Conservation (phyloP, 1,139 yeast genomes). For the Debaryomycetaceae sp. region DNA sequence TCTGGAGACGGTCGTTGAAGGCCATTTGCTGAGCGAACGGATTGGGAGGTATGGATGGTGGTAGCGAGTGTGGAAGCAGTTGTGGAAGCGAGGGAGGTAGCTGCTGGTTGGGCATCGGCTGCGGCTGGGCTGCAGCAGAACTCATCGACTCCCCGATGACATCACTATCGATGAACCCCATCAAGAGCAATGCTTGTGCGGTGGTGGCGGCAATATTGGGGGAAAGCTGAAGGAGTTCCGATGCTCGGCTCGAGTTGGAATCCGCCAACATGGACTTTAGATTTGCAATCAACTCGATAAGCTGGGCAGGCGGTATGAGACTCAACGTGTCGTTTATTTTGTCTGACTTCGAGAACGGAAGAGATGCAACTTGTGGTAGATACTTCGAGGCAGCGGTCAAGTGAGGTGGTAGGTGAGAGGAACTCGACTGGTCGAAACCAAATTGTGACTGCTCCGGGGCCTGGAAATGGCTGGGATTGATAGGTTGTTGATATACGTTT, state of each 20-base stretch:
- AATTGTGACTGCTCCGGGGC: constrained; percentile 1
- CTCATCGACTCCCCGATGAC: constrained; percentile 52
- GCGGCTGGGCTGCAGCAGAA: constrained; percentile 24
- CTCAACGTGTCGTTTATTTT: constrained; percentile 54
- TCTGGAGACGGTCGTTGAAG: neutral
- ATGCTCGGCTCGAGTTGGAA: constrained; percentile 48
- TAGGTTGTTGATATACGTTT: constrained; percentile 1
- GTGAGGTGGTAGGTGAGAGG: constrained; percentile 14
- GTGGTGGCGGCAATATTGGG: constrained; percentile 62
- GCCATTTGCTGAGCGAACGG: constrained; percentile 6
- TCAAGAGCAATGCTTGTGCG: constrained; percentile 68
- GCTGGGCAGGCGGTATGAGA: constrained; percentile 63
- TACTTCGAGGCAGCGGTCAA: constrained; percentile 48
- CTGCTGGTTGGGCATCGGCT: constrained; percentile 10
- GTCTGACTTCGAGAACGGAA: constrained; percentile 47
- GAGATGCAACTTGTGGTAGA: constrained; percentile 45
- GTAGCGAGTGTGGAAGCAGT: neutral
- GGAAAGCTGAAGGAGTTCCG: constrained; percentile 51
- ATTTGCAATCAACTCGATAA: constrained; percentile 64
- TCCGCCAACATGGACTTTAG: constrained; percentile 51
- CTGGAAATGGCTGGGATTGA: constrained; percentile 3
- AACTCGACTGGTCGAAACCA: neutral
- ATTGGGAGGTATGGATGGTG: constrained; percentile 4
- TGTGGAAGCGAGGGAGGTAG: constrained; percentile 15
- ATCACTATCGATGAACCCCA: constrained; percentile 70